These are phyloP conservation scores for Thecaphora thlaspeos DNA, from an alignment of 1,284 basidiomycete species.

Conservation along the genomic window DNA sequence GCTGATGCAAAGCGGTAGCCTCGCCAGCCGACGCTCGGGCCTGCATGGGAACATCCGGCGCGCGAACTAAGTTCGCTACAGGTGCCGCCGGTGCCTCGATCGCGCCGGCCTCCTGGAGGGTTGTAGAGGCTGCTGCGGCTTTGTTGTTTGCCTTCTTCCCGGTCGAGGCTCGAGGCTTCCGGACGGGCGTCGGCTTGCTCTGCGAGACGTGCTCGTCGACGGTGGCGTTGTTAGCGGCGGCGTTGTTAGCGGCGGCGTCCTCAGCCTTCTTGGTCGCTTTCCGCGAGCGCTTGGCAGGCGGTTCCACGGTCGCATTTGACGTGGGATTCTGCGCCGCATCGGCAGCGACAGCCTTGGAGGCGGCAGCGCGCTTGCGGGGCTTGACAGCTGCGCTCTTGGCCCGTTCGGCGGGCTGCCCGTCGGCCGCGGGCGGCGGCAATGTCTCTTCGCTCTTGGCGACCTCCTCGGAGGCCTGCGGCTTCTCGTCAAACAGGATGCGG, in stretches of 20 bases:
- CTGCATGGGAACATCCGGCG: no score
- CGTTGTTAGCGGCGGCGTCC: background rate
- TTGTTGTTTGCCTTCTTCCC: slow-evolving; percentile 21
- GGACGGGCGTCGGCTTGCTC: slow-evolving; percentile 11
- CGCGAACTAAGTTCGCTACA: no score
- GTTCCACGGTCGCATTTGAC: no score
- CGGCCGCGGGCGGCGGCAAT: background rate
- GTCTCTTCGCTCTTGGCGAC: slow-evolving; percentile 13
- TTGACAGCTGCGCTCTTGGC: no score
- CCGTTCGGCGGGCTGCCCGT: no score
- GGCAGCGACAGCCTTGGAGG: background rate
- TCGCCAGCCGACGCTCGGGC: slow-evolving; percentile 2
- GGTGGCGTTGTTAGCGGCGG: background rate
- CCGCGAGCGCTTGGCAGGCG: slow-evolving; percentile 16
- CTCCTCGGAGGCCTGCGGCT: background rate
- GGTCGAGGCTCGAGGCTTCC: slow-evolving; percentile 7
- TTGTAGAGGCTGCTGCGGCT: no score
- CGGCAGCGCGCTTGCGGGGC: background rate
- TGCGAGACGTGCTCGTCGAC: no score
- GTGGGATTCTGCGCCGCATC: background rate
- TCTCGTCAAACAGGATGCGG: slow-evolving; percentile 22
- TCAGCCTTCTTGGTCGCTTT: slow-evolving; percentile 12
- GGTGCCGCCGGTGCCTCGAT: no score
- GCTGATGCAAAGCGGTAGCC: background rate
- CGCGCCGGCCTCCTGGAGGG: no score